These are phyloP conservation scores for Megacollybia platyphylla DNA, from an alignment of 1,284 basidiomycete genomes.

Conservation along the genomic window DNA sequence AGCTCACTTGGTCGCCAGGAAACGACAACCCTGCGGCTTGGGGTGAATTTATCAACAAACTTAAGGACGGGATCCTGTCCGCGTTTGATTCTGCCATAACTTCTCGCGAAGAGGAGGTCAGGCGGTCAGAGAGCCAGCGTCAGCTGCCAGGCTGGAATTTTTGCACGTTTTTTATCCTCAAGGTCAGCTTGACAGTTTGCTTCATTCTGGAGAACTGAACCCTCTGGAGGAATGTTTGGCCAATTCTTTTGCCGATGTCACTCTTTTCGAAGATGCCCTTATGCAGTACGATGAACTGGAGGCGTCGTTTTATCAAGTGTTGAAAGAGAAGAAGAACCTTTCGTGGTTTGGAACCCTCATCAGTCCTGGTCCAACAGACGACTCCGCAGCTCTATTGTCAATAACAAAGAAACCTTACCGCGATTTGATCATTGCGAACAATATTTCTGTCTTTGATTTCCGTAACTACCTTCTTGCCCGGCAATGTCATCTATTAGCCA, in stretches of 20 bases:
- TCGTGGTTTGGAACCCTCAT: conserved; percentile 87
- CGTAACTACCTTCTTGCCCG: conserved; percentile 84
- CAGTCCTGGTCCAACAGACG: conserved; percentile 58
- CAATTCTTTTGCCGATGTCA: conserved; percentile 84
- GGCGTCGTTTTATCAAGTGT: conserved; percentile 68
- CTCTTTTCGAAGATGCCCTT: conserved; percentile 81
- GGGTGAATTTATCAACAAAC: conserved; percentile 80
- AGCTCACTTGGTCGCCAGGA: conserved; percentile 58
- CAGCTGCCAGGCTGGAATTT: conserved; percentile 95
- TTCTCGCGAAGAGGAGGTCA: conserved; percentile 80
- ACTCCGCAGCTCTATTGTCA: conserved; percentile 74
- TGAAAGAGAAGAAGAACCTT: conserved; percentile 64
- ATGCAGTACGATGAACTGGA: conserved; percentile 90
- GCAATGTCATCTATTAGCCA: conserved; percentile 71
- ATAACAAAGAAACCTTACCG: conserved; percentile 77
- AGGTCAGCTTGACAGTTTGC: conserved; percentile 36
- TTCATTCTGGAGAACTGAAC: neutral
- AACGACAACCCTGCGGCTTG: conserved; percentile 73
- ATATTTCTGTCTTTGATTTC: conserved; percentile 91
- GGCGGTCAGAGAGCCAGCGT: conserved; percentile 74
- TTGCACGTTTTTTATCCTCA: conserved; percentile 89
- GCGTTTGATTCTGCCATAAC: conserved; percentile 75
- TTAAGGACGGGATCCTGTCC: conserved; percentile 79
- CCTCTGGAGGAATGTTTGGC: conserved; percentile 79
- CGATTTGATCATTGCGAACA: conserved; percentile 81